phyloP scores from a whole-genome alignment of 192 early-diverging fungal genomes.

The Podila horticola region DNA sequence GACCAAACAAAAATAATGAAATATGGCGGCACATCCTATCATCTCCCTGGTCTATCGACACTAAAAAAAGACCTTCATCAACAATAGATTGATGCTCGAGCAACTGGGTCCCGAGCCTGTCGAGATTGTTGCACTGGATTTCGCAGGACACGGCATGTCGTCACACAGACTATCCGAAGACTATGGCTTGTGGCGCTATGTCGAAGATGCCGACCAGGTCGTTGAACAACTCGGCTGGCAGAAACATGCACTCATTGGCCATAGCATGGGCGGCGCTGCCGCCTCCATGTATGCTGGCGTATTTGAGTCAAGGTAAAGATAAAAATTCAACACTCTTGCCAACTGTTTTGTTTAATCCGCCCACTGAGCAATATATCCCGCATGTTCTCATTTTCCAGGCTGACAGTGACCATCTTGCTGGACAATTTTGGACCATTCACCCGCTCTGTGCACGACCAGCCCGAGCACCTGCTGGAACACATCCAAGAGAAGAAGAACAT shows the following conservation, averaged over 20 bases:
- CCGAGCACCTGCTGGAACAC: slow-evolving; percentile 30
- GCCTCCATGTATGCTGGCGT: slow-evolving; percentile 27
- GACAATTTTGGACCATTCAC: slow-evolving; percentile 45
- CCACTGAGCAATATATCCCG: too few relatives aligned
- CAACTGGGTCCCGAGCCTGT: slow-evolving; percentile 38
- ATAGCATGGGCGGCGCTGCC: slow-evolving; percentile 47
- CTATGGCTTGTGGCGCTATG: slow-evolving; percentile 44
- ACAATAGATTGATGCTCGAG: slow-evolving; percentile 18
- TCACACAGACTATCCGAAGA: slow-evolving; percentile 34
- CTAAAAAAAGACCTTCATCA: too few relatives aligned
- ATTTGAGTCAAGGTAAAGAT: slow-evolving; percentile 19
- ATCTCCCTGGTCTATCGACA: too few relatives aligned
- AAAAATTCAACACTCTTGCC: neutral
- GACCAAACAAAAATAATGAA: too few relatives aligned
- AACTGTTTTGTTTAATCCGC: too few relatives aligned
- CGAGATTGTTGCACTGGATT: slow-evolving; percentile 38
- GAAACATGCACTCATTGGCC: slow-evolving; percentile 37
- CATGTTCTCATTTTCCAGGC: slow-evolving; percentile 5
- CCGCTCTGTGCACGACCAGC: slow-evolving; percentile 32
- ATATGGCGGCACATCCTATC: neutral
- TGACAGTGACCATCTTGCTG: slow-evolving; percentile 24
- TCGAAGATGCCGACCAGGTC: slow-evolving; percentile 34
- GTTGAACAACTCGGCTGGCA: slow-evolving; percentile 34
- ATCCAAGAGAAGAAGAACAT: slow-evolving; percentile 28
- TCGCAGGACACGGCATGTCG: slow-evolving; percentile 44